These are phyloP conservation scores for Vaccinium darrowii DNA, from an alignment of 148 eudicot species.

Conservation along the genomic window DNA sequence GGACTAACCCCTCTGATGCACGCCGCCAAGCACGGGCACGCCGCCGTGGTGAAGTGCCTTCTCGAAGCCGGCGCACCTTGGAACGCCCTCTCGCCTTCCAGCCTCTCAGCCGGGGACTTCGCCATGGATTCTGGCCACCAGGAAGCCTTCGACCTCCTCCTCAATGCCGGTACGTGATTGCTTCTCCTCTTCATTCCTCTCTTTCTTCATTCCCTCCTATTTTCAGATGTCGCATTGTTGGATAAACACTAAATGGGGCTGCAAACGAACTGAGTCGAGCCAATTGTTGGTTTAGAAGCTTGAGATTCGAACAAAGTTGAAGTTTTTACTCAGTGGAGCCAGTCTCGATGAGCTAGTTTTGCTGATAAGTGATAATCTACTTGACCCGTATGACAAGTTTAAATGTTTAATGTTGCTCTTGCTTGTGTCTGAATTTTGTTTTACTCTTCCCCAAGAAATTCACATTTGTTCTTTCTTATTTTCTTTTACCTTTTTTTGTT, in stretches of 20 bases:
- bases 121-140: conserved; percentile 85
- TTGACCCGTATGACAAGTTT: background rate
- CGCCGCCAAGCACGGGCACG: conserved; percentile 77
- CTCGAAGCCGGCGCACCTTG: conserved; percentile 93
- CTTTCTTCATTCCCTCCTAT: background rate
- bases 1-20: conserved; percentile 88
- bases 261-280: no score
- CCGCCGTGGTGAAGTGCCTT: conserved; percentile 46
- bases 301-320: no score
- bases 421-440: background rate
- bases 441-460: background rate
- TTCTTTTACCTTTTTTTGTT: background rate
- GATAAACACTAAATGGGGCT: no score
- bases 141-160: conserved; percentile 65
- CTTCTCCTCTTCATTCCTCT: background rate
- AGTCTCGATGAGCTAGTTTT: no score
- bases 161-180: conserved; percentile 56
- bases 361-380: no score
- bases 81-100: conserved; percentile 84
- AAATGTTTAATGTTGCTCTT: background rate
- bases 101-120: conserved; percentile 82
- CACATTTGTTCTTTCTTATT: background rate
- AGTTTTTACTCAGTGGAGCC: no score
- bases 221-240: no score
- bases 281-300: no score